Percentiles rank a stretch among this genome's conserved stretches.
Evolutionary conservation across 805 yeast species (phyloP).

Genomic region (Kregervanrija delftensis): DNA sequence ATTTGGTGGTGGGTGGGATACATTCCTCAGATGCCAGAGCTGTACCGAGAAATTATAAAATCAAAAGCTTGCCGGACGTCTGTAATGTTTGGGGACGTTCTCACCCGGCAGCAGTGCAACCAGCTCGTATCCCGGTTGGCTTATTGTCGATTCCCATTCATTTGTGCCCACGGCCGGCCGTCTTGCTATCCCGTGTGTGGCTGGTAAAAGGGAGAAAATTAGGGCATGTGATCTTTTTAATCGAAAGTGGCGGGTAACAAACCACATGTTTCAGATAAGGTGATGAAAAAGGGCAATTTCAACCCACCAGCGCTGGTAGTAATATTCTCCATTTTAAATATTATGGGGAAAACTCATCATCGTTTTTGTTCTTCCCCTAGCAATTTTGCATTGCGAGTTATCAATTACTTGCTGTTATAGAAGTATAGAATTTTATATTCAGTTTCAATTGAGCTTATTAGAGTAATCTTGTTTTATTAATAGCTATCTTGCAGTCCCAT

Average conservation of each 20-base stretch:
- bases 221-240: too few relatives aligned
- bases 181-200: conserved; percentile 24
- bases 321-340: too few relatives aligned
- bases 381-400: background rate
- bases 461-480: too few relatives aligned
- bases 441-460: too few relatives aligned
- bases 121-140: conserved; percentile 35
- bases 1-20: conserved; percentile 4
- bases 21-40: conserved; percentile 40
- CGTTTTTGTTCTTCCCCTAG: background rate
- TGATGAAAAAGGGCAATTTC: too few relatives aligned
- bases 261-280: too few relatives aligned
- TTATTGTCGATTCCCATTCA: conserved; percentile 55
- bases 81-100: conserved; percentile 59
- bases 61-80: conserved; percentile 65
- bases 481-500: too few relatives aligned
- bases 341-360: background rate
- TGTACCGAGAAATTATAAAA: conserved; percentile 44
- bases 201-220: too few relatives aligned
- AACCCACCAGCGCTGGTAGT: too few relatives aligned
- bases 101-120: conserved; percentile 38
- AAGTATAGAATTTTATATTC: too few relatives aligned
- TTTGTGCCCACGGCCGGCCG: conserved; percentile 86
- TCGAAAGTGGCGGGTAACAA: too few relatives aligned
- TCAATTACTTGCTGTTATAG: background rate